phyloP scores from a whole-genome alignment of 257 asterid genomes.

The Solanum etuberosum region DNA sequence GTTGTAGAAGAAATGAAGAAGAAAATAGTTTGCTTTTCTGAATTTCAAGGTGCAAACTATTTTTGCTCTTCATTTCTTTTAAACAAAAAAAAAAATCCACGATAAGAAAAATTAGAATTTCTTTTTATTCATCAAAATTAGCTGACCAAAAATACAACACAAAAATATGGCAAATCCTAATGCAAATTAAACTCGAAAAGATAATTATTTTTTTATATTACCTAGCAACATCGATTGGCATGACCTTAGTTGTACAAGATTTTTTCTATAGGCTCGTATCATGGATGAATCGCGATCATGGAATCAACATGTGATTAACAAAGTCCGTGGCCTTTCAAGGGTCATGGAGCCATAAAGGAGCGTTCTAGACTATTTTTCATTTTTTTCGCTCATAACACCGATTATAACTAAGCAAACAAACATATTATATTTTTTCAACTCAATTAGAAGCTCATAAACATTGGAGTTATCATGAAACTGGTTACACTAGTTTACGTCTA shows the following conservation, averaged over 20 bases:
- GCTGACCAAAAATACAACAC: too few relatives aligned
- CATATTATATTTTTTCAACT: neutral
- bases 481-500: neutral
- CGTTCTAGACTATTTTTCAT: neutral
- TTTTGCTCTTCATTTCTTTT: too few relatives aligned
- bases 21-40: too few relatives aligned
- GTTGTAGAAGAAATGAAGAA: too few relatives aligned
- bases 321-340: neutral
- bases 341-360: neutral
- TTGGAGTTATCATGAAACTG: neutral
- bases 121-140: too few relatives aligned
- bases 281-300: neutral
- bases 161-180: too few relatives aligned
- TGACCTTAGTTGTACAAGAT: neutral
- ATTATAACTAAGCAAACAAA: neutral
- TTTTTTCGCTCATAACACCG: neutral
- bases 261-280: neutral
- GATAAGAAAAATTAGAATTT: too few relatives aligned
- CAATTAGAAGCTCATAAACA: neutral
- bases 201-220: too few relatives aligned
- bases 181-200: too few relatives aligned
- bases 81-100: too few relatives aligned
- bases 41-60: too few relatives aligned
- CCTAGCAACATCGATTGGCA: too few relatives aligned
- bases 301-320: neutral